phyloP scores from a whole-genome alignment of 176 grass and related monocot species.

The Luzula sylvatica region DNA sequence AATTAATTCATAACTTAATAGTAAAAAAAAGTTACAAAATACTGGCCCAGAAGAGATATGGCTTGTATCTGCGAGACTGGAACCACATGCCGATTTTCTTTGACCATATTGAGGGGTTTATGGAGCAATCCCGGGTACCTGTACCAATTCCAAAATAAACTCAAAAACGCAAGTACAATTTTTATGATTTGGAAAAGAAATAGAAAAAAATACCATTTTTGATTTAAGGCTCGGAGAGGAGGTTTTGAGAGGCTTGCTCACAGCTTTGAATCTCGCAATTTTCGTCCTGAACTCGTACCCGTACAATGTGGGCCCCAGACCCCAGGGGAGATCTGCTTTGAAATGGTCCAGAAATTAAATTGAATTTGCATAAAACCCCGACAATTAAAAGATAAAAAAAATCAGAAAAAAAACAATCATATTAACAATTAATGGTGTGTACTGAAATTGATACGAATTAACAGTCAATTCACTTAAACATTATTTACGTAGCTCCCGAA shows the following conservation, averaged over 20 bases:
- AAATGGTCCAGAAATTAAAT: too few relatives aligned
- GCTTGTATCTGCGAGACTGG: background rate
- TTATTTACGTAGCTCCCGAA: too few relatives aligned
- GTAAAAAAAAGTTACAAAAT: too few relatives aligned
- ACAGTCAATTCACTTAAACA: too few relatives aligned
- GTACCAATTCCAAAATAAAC: background rate
- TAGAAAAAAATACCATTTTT: too few relatives aligned
- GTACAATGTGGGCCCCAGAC: too few relatives aligned
- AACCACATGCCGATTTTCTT: slow-evolving; percentile 7
- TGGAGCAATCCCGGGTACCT: slow-evolving; percentile 3
- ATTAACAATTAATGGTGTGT: too few relatives aligned
- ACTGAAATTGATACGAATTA: too few relatives aligned
- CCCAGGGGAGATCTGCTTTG: too few relatives aligned
- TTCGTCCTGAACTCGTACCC: slow-evolving; percentile 21
- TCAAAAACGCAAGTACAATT: slow-evolving; percentile 16
- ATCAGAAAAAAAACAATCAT: too few relatives aligned
- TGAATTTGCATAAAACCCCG: too few relatives aligned
- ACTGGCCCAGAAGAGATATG: slow-evolving; percentile 14
- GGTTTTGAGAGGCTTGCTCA: slow-evolving; percentile 16
- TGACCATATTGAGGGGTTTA: slow-evolving; percentile 6
- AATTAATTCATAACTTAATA: background rate
- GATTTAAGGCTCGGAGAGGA: background rate
- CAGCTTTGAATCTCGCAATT: slow-evolving; percentile 29
- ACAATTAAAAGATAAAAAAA: too few relatives aligned
- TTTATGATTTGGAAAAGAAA: slow-evolving; percentile 21